A percentile compares a stretch with the other conserved stretches of the same genome.
Conservation (phyloP, 2,329 filamentous ascomycete genomes). For the Aureobasidium mangrovei region DNA sequence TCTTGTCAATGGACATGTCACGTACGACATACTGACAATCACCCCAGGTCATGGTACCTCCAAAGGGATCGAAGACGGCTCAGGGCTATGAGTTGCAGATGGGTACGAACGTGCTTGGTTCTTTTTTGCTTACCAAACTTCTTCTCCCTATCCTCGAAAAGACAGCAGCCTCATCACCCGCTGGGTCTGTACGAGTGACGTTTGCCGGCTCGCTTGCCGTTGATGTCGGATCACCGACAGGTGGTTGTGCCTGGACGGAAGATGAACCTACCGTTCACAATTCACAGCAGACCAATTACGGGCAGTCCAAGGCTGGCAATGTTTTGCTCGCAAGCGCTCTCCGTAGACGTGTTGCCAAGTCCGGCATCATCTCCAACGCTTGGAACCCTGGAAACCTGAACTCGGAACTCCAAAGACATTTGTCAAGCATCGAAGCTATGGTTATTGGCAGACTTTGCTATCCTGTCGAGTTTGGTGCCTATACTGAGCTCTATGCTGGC, state of each 20-base stretch:
- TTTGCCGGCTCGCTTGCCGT: constrained; percentile 25
- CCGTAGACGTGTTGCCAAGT: constrained; percentile 15
- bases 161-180: constrained; percentile 19
- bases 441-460: constrained; percentile 18
- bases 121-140: constrained; percentile 25
- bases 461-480: constrained; percentile 23
- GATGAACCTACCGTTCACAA: constrained; percentile 15
- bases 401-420: constrained; percentile 24
- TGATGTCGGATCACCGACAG: constrained; percentile 17
- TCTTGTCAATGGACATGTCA: neutral
- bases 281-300: constrained; percentile 21
- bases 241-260: constrained; percentile 18
- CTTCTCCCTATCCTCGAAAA: constrained; percentile 23
- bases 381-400: constrained; percentile 28
- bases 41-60: constrained; percentile 22
- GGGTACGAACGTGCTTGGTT: constrained; percentile 29
- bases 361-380: constrained; percentile 21
- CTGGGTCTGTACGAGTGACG: constrained; percentile 23
- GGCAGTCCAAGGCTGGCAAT: constrained; percentile 23
- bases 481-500: constrained; percentile 27
- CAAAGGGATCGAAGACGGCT: constrained; percentile 25
- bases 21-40: neutral
- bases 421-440: constrained; percentile 1
- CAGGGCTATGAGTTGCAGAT: constrained; percentile 21
- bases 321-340: constrained; percentile 19